Conservation (phyloP, 1,139 yeast genomes). For the Magnusiomyces tetraspermus region DNA sequence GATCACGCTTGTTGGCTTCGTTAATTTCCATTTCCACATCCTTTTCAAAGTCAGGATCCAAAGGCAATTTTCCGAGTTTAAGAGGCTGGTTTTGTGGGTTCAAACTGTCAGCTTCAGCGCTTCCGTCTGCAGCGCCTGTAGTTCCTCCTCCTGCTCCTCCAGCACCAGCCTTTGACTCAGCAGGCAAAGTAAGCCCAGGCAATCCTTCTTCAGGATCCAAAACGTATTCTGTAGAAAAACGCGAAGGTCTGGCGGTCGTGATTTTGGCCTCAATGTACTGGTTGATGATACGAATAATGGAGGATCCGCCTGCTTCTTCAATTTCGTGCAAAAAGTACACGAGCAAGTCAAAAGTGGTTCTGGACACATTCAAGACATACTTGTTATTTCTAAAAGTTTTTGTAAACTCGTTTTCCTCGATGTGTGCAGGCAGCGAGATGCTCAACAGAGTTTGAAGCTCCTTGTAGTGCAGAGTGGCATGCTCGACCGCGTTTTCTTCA, state of each 20-base stretch:
- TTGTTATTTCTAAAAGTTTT: slow-evolving; percentile 62
- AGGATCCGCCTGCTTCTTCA: slow-evolving; percentile 86
- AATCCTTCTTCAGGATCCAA: slow-evolving; percentile 57
- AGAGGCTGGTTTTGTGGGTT: slow-evolving; percentile 53
- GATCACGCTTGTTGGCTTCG: slow-evolving; percentile 22
- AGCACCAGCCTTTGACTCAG: slow-evolving; percentile 32
- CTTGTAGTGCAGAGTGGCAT: slow-evolving; percentile 62
- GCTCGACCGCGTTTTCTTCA: slow-evolving; percentile 66
- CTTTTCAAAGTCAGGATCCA: slow-evolving; percentile 73
- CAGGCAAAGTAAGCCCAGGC: slow-evolving; percentile 42
- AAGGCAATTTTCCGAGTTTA: slow-evolving; percentile 71
- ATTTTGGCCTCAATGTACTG: slow-evolving; percentile 71
- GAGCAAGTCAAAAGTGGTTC: slow-evolving; percentile 75
- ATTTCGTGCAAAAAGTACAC: slow-evolving; percentile 84
- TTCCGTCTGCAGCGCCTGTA: neutral
- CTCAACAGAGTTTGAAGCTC: slow-evolving; percentile 68
- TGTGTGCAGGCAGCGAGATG: slow-evolving; percentile 68
- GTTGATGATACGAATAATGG: slow-evolving; percentile 75
- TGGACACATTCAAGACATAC: slow-evolving; percentile 69
- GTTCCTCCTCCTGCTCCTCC: neutral
- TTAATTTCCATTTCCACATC: slow-evolving; percentile 81
- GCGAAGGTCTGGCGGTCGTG: slow-evolving; percentile 31
- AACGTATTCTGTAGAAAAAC: slow-evolving; percentile 28
- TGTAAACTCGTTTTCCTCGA: slow-evolving; percentile 75
- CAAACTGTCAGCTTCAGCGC: neutral